A percentile compares a stretch with the other conserved stretches of the same genome.
Conservation (phyloP, 441 rosid genomes). For the Erodium trifolium region DNA sequence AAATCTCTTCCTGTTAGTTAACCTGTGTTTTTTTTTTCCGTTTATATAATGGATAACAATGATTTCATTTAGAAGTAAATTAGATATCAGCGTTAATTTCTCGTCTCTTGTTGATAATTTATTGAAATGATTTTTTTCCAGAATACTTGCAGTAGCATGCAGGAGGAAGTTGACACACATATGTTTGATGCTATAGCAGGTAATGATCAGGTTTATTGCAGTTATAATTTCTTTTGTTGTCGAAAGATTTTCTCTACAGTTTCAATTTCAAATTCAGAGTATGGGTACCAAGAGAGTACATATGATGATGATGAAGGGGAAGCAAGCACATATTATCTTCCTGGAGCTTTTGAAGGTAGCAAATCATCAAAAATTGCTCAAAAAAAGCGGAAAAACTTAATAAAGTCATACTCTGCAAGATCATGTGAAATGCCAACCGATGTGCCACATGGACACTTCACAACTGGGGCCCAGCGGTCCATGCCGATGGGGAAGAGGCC, state of each 20-base stretch:
- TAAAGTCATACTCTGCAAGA: slow-evolving; percentile 46
- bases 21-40: neutral
- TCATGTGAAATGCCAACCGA: slow-evolving; percentile 62
- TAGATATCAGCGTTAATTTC: slow-evolving; percentile 7
- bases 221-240: slow-evolving; percentile 19
- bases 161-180: slow-evolving; percentile 86
- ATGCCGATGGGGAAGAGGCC: slow-evolving; percentile 58
- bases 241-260: slow-evolving; percentile 23
- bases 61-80: neutral
- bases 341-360: slow-evolving; percentile 53
- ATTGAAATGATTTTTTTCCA: slow-evolving; percentile 23
- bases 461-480: slow-evolving; percentile 46
- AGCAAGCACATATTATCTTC: slow-evolving; percentile 64
- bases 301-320: slow-evolving; percentile 92
- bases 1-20: neutral
- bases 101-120: slow-evolving; percentile 13
- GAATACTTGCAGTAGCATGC: slow-evolving; percentile 70
- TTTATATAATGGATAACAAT: neutral
- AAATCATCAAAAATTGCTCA: slow-evolving; percentile 47
- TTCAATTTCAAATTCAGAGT: slow-evolving; percentile 37
- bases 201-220: slow-evolving; percentile 25
- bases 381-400: slow-evolving; percentile 53
- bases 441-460: slow-evolving; percentile 41
- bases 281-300: slow-evolving; percentile 44
- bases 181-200: slow-evolving; percentile 67